Conservation (phyloP, 495 filamentous ascomycete species). For the Aspergillus heteromorphus region DNA sequence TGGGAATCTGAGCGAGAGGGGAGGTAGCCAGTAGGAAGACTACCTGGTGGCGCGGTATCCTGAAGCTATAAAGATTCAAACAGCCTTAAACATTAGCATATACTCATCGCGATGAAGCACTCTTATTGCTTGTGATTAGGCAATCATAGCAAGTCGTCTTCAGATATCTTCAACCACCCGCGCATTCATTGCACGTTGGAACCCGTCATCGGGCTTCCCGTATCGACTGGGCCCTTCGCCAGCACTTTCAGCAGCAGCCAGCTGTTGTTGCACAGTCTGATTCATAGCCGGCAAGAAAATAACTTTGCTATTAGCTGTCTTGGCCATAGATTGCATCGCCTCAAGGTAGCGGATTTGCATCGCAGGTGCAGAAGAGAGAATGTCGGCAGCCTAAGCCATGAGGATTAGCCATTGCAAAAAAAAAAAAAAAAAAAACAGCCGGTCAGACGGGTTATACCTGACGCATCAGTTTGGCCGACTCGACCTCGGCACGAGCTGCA, state of each 20-base stretch:
- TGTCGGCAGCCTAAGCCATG: conserved; percentile 68
- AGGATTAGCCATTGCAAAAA: neutral
- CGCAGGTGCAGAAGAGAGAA: conserved; percentile 83
- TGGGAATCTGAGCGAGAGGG: conserved; percentile 10
- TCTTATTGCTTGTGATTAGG: neutral
- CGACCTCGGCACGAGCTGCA: conserved; percentile 92
- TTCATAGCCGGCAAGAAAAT: conserved; percentile 78
- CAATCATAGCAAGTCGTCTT: conserved; percentile 1
- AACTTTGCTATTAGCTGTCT: conserved; percentile 91
- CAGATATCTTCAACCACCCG: conserved; percentile 84
- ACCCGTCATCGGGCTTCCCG: conserved; percentile 49
- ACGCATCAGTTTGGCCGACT: conserved; percentile 94
- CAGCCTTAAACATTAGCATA: conserved; percentile 9
- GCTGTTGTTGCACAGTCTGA: conserved; percentile 44
- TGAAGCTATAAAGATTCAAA: conserved; percentile 1
- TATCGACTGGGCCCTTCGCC: conserved; percentile 58
- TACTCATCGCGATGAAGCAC: neutral
- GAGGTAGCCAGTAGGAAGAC: conserved; percentile 14
- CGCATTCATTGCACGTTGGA: conserved; percentile 80
- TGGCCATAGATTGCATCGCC: conserved; percentile 99
- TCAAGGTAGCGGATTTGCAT: conserved; percentile 99
- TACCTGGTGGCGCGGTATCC: neutral
- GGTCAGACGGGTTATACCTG: conserved; percentile 40
- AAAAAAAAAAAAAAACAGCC: neutral
- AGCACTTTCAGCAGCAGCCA: conserved; percentile 45